A percentile compares a stretch with the other conserved stretches of the same genome.
Evolutionary conservation across 805 yeast genomes (phyloP).

Genomic region (Pichia ethanolica): DNA sequence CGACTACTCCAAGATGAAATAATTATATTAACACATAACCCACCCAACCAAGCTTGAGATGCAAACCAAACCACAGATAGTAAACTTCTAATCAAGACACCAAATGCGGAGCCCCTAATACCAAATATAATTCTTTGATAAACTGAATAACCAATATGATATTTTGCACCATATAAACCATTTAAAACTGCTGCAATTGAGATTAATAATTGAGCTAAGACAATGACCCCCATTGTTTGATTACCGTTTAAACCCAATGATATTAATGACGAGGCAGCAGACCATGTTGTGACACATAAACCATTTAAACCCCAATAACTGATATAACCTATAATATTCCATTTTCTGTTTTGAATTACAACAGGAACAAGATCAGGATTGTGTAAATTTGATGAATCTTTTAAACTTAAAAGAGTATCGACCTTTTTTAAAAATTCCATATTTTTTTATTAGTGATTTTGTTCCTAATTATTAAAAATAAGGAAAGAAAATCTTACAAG

Average conservation of each 20-base stretch:
- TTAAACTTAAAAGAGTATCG: too few species aligned
- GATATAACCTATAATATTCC: conserved; percentile 35
- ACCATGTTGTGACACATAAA: conserved; percentile 22
- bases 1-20: conserved; percentile 34
- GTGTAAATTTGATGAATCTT: not conserved
- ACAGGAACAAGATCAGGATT: conserved; percentile 36
- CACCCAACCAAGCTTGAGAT: conserved; percentile 39
- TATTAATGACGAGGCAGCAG: conserved; percentile 37
- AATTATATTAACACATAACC: conserved; percentile 32
- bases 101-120: conserved; percentile 34
- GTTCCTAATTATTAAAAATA: too few species aligned
- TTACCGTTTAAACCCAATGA: conserved; percentile 23
- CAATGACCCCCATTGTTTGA: conserved; percentile 15
- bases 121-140: conserved; percentile 39
- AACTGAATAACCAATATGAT: conserved; percentile 42
- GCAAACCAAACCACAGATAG: conserved; percentile 34
- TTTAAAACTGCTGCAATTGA: conserved; percentile 35
- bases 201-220: conserved; percentile 40
- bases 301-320: conserved; percentile 34
- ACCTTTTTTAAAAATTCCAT: too few species aligned
- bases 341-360: conserved; percentile 34
- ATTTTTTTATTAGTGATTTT: too few species aligned
- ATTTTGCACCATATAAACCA: conserved; percentile 39
- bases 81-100: conserved; percentile 35
- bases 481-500: too few species aligned